Evolutionary conservation across 176 grass and related monocot species (phyloP), one percentile per base, ranked within the genome.

Genomic region (Avena sativa): DNA sequence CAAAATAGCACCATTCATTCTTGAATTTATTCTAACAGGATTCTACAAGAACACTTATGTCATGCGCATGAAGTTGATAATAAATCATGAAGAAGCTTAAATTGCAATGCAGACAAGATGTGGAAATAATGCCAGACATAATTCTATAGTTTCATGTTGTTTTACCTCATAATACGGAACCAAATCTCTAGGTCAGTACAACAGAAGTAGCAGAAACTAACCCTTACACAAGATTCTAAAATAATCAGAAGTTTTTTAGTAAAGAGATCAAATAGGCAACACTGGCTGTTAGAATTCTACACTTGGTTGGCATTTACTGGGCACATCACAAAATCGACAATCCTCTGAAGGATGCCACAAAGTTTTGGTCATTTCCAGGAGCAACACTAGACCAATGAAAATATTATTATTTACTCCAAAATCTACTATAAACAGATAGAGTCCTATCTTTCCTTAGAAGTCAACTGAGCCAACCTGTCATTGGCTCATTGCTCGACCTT

Each of bases 11-110:
- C 6, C 4, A 7, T 60, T 66, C 63, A 56, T 86, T 76, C 40
- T 71, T 90, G 72, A 76, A 87, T 80, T 65, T 77, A 62, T 32
- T 6, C 32, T 84, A 75, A 66, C 15, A 84, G 28, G 57, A 83
- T 78, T 84, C 52, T 46, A 74, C 13, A 74, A 2, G 23, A 84
- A 83, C 14, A 67, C 47, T 69, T 28, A 46, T 81, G 25, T 60
- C 46, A 86, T 83, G 53, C 13, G 4, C 20, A 84, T 82, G 23
- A 81, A 68, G 36, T 68, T 19, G 26, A 60, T 60, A 20, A 88
- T 21, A 82, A 5, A 16, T 66, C 32, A 87, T 55, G n/a, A 82
- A 76, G 47, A 64, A 69, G 23, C 25, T 59, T 83, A 72, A 36
- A 12, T 50, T 60, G 40, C 67, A 36, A 66, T 34, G 69, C 5